Base-by-base conservation (phyloP, 2,329 filamentous ascomycete genomes). In the Bertia moriformis region DNA sequence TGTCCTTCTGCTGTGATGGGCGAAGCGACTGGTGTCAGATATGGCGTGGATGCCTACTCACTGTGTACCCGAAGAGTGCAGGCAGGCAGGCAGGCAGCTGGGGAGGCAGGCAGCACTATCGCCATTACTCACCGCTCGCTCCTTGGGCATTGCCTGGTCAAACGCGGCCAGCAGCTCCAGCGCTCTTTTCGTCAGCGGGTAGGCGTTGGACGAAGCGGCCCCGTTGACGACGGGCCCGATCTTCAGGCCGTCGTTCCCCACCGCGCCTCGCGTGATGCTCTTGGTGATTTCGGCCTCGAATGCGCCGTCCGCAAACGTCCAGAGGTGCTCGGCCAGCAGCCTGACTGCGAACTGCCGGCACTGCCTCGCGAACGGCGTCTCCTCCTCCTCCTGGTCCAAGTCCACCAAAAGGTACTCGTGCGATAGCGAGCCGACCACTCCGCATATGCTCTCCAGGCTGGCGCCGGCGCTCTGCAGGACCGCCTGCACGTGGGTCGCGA, bases 111-210 rank as follows among this genome's bases (percentile, higher is more conserved):
- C 4, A 4, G 22, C 24, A 2, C 19, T 30, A 15, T 5, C 29
- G 7, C 4, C 4, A 19, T 17, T 2, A 62, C 70, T 59, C 59
- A 76, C 71, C 45, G 70, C 72, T 55, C 72, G 62, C 49, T 77
- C 72, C 39, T 76, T 77, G 1, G 72, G 72, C 71, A 77, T 76
- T 29, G 69, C 68, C 44, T 71, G 69, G 45, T 79, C 75, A 48
- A 78, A 79, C 67, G 75, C 65, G 41, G 65, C 59, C 5, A 80
- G 54, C 15, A 80, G 57, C 44, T 73, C 70, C 7, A 77, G 58
- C 0, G 74, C 73, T 19, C 63, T 63, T 47, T 70, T 74, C 4
- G 76, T 69, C 2, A 71, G 60, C 0, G 72, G 69, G 45, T 72
- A 69, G 0, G 72, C 70, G 45, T 73, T 75, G 2, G 72, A 73